These are phyloP conservation scores for Globisporangium parvum DNA, from an alignment of 352 stramenopile species.

Conservation along the genomic window DNA sequence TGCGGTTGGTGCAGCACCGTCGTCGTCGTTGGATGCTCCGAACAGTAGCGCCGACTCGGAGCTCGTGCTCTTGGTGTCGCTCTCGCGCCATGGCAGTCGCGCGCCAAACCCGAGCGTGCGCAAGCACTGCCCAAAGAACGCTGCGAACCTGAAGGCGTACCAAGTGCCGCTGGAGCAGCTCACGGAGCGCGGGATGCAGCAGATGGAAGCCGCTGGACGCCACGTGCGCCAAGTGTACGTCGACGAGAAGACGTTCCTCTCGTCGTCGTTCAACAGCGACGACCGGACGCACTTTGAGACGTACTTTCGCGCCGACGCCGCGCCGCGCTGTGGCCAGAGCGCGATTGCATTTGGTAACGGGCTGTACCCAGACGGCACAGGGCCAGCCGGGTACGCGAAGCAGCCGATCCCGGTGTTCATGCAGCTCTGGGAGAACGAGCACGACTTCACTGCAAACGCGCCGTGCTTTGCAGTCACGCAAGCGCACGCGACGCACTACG, in stretches of 20 bases:
- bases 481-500: conserved; percentile 46
- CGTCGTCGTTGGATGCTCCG: no score
- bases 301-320: conserved; percentile 68
- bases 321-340: conserved; percentile 64
- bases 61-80: conserved; percentile 57
- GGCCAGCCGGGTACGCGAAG: conserved; percentile 42
- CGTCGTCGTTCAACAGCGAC: conserved; percentile 57
- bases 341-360: conserved; percentile 62
- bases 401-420: conserved; percentile 76
- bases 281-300: conserved; percentile 56
- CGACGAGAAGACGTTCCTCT: conserved; percentile 50
- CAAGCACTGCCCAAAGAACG: conserved; percentile 59
- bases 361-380: conserved; percentile 62
- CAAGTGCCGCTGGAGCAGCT: conserved; percentile 65
- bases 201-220: conserved; percentile 51
- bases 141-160: conserved; percentile 49
- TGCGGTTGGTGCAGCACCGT: neutral
- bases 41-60: conserved; percentile 26
- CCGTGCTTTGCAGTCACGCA: conserved; percentile 58
- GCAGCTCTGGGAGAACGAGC: conserved; percentile 73
- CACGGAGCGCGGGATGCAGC: conserved; percentile 64
- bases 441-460: conserved; percentile 69
- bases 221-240: conserved; percentile 77
- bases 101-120: conserved; percentile 62
- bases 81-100: conserved; percentile 70